Conservation (phyloP, 1,284 basidiomycete species). For the Leccinum subspadiceum region DNA sequence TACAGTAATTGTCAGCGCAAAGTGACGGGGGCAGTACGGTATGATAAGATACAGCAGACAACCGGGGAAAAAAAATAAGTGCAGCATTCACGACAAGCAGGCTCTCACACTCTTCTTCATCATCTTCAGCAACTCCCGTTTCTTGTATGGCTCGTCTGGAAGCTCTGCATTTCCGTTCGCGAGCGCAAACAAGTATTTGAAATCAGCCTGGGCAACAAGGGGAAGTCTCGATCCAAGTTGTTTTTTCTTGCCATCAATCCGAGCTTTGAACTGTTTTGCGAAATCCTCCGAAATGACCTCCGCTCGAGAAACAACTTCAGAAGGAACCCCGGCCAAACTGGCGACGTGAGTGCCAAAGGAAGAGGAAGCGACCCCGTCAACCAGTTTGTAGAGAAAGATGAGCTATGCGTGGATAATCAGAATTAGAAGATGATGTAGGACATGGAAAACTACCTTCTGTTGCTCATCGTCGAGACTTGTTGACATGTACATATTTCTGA, state of each 20-base stretch:
- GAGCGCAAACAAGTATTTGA: constrained; percentile 69
- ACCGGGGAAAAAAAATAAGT: background rate
- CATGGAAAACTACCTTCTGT: constrained; percentile 58
- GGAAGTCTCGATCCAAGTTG: constrained; percentile 60
- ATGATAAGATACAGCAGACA: constrained; percentile 23
- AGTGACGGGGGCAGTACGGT: constrained; percentile 5
- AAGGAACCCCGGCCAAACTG: constrained; percentile 80
- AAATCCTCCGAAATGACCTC: constrained; percentile 87
- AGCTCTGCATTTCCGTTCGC: constrained; percentile 51
- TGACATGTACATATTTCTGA: constrained; percentile 92
- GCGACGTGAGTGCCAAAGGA: constrained; percentile 95
- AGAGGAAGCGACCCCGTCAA: constrained; percentile 84
- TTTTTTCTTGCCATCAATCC: constrained; percentile 62
- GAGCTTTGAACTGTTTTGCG: constrained; percentile 80
- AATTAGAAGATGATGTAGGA: background rate
- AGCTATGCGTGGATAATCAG: constrained; percentile 45
- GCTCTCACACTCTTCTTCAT: constrained; percentile 44
- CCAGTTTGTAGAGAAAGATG: constrained; percentile 91
- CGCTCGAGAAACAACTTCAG: constrained; percentile 81
- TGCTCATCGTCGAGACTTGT: constrained; percentile 90
- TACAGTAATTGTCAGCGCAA: background rate
- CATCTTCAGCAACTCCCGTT: constrained; percentile 50
- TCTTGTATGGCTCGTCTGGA: constrained; percentile 51
- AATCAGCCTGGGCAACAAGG: constrained; percentile 82
- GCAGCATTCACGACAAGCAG: constrained; percentile 20